phyloP scores from a whole-genome alignment of 768 basidiomycete genomes.

The Tricholoma saponaceum region DNA sequence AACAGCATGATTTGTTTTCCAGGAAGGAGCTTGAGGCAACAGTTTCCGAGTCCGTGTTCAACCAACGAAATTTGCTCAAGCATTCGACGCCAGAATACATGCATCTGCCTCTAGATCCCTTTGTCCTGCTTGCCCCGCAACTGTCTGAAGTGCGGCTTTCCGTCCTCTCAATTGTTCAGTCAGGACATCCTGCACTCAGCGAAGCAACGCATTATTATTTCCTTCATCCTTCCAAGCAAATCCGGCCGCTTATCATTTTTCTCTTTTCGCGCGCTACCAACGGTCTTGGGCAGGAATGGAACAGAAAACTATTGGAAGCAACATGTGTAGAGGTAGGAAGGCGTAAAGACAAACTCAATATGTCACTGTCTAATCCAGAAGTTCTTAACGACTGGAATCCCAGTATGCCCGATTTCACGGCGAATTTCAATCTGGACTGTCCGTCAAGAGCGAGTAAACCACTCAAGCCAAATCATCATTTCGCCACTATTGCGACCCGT shows the following conservation, averaged over 20 bases:
- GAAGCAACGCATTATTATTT: slow-evolving; percentile 93
- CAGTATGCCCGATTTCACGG: slow-evolving; percentile 56
- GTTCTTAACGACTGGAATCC: slow-evolving; percentile 92
- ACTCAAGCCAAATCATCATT: slow-evolving; percentile 22
- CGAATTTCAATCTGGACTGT: slow-evolving; percentile 45
- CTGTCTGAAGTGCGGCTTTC: slow-evolving; percentile 62
- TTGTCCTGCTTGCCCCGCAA: slow-evolving; percentile 63
- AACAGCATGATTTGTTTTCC: no score
- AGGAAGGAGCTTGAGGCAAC: no score
- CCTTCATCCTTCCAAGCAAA: slow-evolving; percentile 82
- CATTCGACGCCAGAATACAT: no score
- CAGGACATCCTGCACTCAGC: slow-evolving; percentile 72
- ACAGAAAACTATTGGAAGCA: slow-evolving; percentile 43
- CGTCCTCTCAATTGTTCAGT: slow-evolving; percentile 70
- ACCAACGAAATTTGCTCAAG: no score
- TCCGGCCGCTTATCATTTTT: slow-evolving; percentile 85
- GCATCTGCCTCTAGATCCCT: slow-evolving; percentile 27
- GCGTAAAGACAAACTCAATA: slow-evolving; percentile 56
- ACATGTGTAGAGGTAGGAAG: slow-evolving; percentile 46
- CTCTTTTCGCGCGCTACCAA: slow-evolving; percentile 88
- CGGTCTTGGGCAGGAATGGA: slow-evolving; percentile 68
- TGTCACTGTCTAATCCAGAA: slow-evolving; percentile 64
- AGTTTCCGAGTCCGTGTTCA: no score
- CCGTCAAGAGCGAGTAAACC: slow-evolving; percentile 23
- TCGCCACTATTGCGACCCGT: slow-evolving; percentile 3